Evolutionary conservation across 495 filamentous ascomycete species (phyloP).

Genomic region (Chlorociboria aeruginascens): DNA sequence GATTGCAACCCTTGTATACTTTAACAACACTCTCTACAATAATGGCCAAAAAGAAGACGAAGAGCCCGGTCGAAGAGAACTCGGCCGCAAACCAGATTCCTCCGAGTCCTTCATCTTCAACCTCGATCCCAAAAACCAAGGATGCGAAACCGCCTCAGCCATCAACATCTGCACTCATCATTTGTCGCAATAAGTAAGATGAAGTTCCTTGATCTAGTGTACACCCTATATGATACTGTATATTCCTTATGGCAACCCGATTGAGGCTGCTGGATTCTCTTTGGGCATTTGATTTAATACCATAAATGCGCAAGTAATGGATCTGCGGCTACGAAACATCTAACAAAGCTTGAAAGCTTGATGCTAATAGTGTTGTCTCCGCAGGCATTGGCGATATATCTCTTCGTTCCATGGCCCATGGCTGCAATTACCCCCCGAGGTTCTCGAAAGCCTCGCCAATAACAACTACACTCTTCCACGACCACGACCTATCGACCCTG

Average conservation of each 20-base stretch:
- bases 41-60: conserved; percentile 38
- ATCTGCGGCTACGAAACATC: no score
- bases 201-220: conserved; percentile 8
- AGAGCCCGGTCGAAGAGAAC: conserved; percentile 17
- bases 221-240: no score
- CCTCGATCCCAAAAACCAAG: conserved; percentile 17
- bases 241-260: no score
- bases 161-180: conserved; percentile 45
- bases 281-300: no score
- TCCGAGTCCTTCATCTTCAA: conserved; percentile 8
- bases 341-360: no score
- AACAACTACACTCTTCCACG: conserved; percentile 64
- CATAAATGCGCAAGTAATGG: no score
- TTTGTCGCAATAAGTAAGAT: conserved; percentile 69
- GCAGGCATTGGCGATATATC: conserved; percentile 72
- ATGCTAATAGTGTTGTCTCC: neutral
- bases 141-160: conserved; percentile 23
- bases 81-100: conserved; percentile 13
- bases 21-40: neutral
- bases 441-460: conserved; percentile 65
- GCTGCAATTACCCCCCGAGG: conserved; percentile 74
- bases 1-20: neutral
- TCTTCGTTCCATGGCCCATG: conserved; percentile 76
- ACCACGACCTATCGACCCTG: conserved; percentile 66
- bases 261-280: no score